Evolutionary conservation across 176 grass and related monocot genomes (phyloP).

Genomic region (Eragrostis curvula): DNA sequence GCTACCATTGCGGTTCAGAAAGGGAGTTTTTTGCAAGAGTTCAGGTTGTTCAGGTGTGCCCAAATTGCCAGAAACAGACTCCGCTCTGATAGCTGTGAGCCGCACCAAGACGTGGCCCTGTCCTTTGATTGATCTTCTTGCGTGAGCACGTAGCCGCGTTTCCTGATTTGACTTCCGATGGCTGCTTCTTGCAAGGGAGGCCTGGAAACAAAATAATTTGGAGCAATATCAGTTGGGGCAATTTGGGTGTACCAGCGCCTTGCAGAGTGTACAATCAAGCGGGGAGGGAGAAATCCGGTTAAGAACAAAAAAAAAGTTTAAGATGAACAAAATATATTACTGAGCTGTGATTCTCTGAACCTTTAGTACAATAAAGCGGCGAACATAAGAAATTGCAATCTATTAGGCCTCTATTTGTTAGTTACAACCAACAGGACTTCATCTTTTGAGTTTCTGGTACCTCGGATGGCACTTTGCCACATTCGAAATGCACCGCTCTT

Average conservation of each 20-base stretch:
- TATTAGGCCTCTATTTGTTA: neutral
- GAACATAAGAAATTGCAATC: neutral
- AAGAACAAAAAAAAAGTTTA: too few species aligned
- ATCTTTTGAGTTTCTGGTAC: neutral
- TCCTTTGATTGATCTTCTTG: neutral
- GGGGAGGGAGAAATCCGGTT: too few species aligned
- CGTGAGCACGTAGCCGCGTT: neutral
- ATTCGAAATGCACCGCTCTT: conserved; percentile 26
- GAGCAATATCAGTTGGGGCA: neutral
- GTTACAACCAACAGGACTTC: neutral
- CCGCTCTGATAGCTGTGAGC: neutral
- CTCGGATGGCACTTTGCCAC: conserved; percentile 25
- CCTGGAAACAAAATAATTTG: too few species aligned
- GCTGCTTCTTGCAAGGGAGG: neutral
- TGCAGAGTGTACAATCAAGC: too few species aligned
- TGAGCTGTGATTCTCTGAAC: too few species aligned
- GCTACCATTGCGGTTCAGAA: too few species aligned
- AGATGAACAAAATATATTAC: too few species aligned
- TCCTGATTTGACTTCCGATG: neutral
- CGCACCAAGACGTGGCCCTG: neutral
- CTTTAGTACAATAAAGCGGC: too few species aligned
- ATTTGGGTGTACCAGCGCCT: neutral
- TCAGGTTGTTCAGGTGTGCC: conserved; percentile 8
- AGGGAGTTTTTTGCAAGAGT: neutral
- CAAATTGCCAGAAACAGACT: conserved; percentile 27